Evolutionary conservation across 129 eudicot genomes (phyloP).

Genomic region (Flaveria sonorensis): DNA sequence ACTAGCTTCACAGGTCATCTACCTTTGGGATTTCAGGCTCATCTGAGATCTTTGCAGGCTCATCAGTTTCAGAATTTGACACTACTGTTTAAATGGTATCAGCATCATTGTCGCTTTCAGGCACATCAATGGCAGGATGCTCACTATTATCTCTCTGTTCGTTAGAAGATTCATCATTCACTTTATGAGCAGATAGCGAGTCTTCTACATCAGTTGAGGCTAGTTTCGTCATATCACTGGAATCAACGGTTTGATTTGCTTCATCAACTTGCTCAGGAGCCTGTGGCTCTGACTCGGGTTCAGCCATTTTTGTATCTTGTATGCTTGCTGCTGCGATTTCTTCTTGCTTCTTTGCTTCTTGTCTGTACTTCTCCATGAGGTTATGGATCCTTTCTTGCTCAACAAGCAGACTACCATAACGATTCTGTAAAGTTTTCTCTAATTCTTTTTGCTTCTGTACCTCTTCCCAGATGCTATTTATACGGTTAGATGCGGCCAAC

Average conservation of each 20-base stretch:
- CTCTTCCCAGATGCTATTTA: constrained; percentile 83
- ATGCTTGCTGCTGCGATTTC: constrained; percentile 34
- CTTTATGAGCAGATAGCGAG: neutral
- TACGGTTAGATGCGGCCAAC: constrained; percentile 72
- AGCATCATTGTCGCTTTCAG: constrained; percentile 24
- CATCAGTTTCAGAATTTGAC: constrained; percentile 18
- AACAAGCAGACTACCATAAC: constrained; percentile 60
- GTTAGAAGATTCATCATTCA: neutral
- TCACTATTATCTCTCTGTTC: neutral
- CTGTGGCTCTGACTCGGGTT: constrained; percentile 21
- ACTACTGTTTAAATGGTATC: constrained; percentile 20
- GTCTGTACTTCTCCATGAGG: constrained; percentile 50
- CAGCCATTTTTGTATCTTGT: constrained; percentile 24
- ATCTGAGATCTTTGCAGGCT: constrained; percentile 15
- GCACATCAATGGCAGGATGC: constrained; percentile 12
- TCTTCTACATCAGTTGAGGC: neutral
- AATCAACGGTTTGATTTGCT: constrained; percentile 25
- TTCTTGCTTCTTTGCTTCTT: constrained; percentile 50
- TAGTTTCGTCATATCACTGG: constrained; percentile 19
- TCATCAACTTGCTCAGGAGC: constrained; percentile 21
- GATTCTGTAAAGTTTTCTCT: constrained; percentile 71
- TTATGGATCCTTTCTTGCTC: constrained; percentile 64
- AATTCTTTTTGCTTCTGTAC: constrained; percentile 93
- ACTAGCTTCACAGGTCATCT: constrained; percentile 12
- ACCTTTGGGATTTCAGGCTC: constrained; percentile 15